These are phyloP conservation scores for Babesia divergens DNA, from an alignment of 169 alveolate species.

Conservation along the genomic window DNA sequence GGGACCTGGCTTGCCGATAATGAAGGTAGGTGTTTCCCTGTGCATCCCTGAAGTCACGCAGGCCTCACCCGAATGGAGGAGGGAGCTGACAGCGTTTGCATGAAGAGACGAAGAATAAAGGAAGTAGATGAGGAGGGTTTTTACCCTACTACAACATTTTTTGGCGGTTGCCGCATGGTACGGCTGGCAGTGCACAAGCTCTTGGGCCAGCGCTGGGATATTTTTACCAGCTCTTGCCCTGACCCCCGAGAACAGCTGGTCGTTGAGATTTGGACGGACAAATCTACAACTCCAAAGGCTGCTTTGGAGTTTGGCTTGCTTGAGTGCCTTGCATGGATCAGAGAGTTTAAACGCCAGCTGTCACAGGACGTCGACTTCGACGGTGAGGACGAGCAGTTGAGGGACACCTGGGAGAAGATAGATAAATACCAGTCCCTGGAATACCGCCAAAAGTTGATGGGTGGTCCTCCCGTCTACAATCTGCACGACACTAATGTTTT, in stretches of 20 bases:
- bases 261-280: slow-evolving; percentile 79
- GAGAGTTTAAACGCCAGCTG: slow-evolving; percentile 55
- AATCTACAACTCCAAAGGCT: slow-evolving; percentile 50
- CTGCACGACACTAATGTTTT: slow-evolving; percentile 30
- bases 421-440: slow-evolving; percentile 50
- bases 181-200: slow-evolving; percentile 84
- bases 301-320: slow-evolving; percentile 47
- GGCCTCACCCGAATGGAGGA: slow-evolving; percentile 77
- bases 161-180: slow-evolving; percentile 82
- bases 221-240: slow-evolving; percentile 66
- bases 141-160: slow-evolving; percentile 75
- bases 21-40: slow-evolving; percentile 27
- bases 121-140: slow-evolving; percentile 74
- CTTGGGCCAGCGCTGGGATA: slow-evolving; percentile 79
- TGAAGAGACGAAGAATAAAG: slow-evolving; percentile 69
- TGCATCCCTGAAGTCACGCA: not conserved
- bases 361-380: slow-evolving; percentile 61
- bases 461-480: slow-evolving; percentile 51
- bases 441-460: slow-evolving; percentile 52
- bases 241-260: slow-evolving; percentile 83
- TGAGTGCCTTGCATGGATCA: slow-evolving; percentile 55
- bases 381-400: slow-evolving; percentile 58
- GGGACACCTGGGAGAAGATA: slow-evolving; percentile 64
- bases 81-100: slow-evolving; percentile 75
- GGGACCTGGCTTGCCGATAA: slow-evolving; percentile 75